phyloP scores from a whole-genome alignment of 2,329 filamentous ascomycete genomes.

The Neonectria neomacrospora region DNA sequence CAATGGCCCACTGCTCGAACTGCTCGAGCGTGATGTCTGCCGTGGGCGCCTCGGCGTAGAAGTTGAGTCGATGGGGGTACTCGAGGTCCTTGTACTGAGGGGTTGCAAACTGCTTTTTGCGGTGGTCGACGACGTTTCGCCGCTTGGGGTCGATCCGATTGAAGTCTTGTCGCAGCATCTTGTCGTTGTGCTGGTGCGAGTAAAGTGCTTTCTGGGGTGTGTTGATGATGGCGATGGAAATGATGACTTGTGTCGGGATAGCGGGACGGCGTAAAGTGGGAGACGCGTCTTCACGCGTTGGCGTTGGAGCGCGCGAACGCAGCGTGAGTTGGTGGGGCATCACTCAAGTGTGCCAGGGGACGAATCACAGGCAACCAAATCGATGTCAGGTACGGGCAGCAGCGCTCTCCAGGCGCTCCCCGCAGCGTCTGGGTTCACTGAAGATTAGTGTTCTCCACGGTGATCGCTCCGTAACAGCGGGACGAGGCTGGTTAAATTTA shows the following conservation, averaged over 20 bases:
- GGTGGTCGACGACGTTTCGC: conserved; percentile 79
- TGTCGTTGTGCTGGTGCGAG: conserved; percentile 30
- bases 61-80: conserved; percentile 90
- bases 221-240: conserved; percentile 23
- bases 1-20: conserved; percentile 99
- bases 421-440: not conserved
- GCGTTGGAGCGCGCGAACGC: conserved; percentile 13
- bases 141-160: conserved; percentile 75
- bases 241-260: conserved; percentile 20
- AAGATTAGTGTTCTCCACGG: not conserved
- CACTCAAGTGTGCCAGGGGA: conserved; percentile 36
- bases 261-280: conserved; percentile 31
- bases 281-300: conserved; percentile 51
- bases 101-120: conserved; percentile 87
- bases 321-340: conserved; percentile 30
- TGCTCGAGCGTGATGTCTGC: conserved; percentile 96
- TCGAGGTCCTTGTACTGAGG: conserved; percentile 79
- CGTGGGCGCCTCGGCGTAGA: conserved; percentile 88
- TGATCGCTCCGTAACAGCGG: too few species aligned
- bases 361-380: conserved; percentile 32
- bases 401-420: not conserved
- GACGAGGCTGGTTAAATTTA: too few species aligned
- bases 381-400: not conserved
- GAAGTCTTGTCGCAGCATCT: conserved; percentile 62
- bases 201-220: conserved; percentile 14